phyloP scores from a whole-genome alignment of 257 asterid species.

The Fraxinus pennsylvanica region DNA sequence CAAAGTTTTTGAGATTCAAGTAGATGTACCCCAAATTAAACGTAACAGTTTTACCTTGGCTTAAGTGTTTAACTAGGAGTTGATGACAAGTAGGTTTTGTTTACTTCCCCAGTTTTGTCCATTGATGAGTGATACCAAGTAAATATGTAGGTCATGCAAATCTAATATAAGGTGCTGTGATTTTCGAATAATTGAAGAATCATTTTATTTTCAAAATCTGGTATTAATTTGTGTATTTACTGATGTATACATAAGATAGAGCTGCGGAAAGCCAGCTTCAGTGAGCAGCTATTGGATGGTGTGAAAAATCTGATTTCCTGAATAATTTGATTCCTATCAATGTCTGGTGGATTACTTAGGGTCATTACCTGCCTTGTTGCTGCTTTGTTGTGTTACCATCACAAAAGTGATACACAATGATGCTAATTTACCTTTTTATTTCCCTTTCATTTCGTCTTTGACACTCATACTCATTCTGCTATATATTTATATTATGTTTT shows the following conservation, averaged over 20 bases:
- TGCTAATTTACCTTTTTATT: neutral
- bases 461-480: constrained; percentile 6
- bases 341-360: neutral
- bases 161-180: neutral
- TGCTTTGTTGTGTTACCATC: neutral
- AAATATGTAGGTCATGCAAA: neutral
- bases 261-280: neutral
- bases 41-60: neutral
- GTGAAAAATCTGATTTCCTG: constrained; percentile 3
- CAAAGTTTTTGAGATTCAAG: neutral
- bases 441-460: neutral
- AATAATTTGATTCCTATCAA: constrained; percentile 7
- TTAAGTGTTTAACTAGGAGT: neutral
- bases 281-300: neutral
- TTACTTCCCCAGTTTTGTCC: neutral
- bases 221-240: neutral
- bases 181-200: neutral
- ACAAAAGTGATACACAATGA: constrained; percentile 18
- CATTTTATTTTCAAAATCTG: neutral
- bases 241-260: neutral
- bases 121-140: neutral
- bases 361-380: neutral
- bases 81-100: neutral
- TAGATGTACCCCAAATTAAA: neutral
- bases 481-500: neutral